These are phyloP conservation scores for Isoetes engelmannii DNA, from an alignment of 83 land plant species.

Conservation along the genomic window DNA sequence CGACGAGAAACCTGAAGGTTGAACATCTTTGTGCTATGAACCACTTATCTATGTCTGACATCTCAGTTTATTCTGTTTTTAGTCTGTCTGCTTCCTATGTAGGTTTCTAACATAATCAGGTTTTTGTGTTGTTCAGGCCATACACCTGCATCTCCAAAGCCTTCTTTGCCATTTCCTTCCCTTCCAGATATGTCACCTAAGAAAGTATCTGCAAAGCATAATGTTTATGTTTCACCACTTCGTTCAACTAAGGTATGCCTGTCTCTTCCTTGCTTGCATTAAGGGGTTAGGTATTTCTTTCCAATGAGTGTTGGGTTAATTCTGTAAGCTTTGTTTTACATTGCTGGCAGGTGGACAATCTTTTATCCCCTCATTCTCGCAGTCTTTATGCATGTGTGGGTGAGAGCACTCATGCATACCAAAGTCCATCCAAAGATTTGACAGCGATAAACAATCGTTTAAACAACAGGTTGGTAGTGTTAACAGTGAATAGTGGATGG, in stretches of 20 bases:
- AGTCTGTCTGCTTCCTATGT: constrained; percentile 1
- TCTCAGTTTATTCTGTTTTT: neutral
- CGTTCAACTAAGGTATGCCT: constrained; percentile 70
- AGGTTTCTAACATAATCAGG: neutral
- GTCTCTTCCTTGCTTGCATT: neutral
- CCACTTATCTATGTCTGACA: neutral
- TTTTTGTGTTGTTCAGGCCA: constrained; percentile 33
- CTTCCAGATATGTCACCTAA: constrained; percentile 98
- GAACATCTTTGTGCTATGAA: neutral
- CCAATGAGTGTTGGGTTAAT: neutral
- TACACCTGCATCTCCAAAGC: constrained; percentile 57
- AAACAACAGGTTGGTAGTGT: constrained; percentile 45
- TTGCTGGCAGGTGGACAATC: constrained; percentile 18
- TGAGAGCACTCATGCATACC: constrained; percentile 95
- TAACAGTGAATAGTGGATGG: neutral
- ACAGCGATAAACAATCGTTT: constrained; percentile 80
- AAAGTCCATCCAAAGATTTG: constrained; percentile 95
- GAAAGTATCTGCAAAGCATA: constrained; percentile 81
- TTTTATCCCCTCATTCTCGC: constrained; percentile 66
- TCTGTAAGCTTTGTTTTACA: constrained; percentile 9
- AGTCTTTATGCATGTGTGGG: constrained; percentile 96
- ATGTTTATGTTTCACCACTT: constrained; percentile 92
- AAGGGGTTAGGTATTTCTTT: neutral
- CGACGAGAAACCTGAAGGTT: constrained; percentile 44
- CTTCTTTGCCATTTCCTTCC: constrained; percentile 55